phyloP scores from a whole-genome alignment of 306 rosid species.

The Hylodesmum podocarpum region DNA sequence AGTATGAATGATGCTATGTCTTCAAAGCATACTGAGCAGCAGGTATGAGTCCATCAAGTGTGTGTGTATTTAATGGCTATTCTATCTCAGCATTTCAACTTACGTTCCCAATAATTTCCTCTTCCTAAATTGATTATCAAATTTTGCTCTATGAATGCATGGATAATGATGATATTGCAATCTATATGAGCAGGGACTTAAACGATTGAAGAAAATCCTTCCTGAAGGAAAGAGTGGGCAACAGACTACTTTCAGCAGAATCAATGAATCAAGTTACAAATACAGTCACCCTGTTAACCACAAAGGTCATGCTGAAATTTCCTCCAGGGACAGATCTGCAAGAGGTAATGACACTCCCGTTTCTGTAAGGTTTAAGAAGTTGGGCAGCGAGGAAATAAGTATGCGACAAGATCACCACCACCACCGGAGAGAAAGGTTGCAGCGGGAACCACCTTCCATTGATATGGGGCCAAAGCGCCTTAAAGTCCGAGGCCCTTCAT shows the following conservation, averaged over 20 bases:
- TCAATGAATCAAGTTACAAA: constrained; percentile 53
- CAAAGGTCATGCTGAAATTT: constrained; percentile 46
- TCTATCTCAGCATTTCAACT: neutral
- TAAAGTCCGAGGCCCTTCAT: constrained; percentile 77
- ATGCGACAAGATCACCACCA: constrained; percentile 65
- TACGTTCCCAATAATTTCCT: neutral
- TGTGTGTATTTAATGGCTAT: neutral
- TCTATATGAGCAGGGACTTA: constrained; percentile 57
- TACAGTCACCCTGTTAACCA: constrained; percentile 31
- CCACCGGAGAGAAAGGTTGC: constrained; percentile 59
- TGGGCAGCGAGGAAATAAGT: constrained; percentile 49
- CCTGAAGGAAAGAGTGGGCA: constrained; percentile 53
- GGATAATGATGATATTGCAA: constrained; percentile 1
- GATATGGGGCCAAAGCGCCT: constrained; percentile 73
- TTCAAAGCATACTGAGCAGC: constrained; percentile 55
- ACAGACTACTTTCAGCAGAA: constrained; percentile 45
- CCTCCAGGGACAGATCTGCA: constrained; percentile 46
- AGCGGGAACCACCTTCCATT: constrained; percentile 53
- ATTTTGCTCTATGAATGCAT: neutral
- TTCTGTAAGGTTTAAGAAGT: constrained; percentile 65
- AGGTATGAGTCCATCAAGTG: constrained; percentile 49
- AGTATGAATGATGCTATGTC: constrained; percentile 33
- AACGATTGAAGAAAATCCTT: constrained; percentile 72
- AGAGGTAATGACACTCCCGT: constrained; percentile 60
- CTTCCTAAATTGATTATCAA: neutral